Conservation (phyloP, 2,329 filamentous ascomycete genomes). For the Sclerotinia nivalis region DNA sequence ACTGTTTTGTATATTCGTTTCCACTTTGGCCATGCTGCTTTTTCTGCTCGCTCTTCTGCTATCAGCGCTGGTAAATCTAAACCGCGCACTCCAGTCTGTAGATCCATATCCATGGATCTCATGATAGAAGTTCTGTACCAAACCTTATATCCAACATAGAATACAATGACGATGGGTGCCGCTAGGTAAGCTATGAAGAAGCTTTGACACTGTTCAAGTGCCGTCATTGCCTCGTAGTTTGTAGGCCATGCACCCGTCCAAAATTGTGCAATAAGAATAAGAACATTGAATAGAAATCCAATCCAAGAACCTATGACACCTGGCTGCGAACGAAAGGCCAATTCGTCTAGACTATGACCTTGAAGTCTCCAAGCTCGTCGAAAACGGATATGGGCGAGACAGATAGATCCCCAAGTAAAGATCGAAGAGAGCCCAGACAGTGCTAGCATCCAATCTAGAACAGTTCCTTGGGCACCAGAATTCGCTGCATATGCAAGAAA, state of each 20-base stretch:
- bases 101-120: constrained; percentile 73
- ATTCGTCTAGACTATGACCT: constrained; percentile 70
- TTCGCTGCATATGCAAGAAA: constrained; percentile 77
- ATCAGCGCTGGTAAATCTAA: constrained; percentile 78
- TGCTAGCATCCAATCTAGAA: constrained; percentile 79
- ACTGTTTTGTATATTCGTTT: constrained; percentile 74
- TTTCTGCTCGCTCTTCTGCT: constrained; percentile 77
- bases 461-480: constrained; percentile 51
- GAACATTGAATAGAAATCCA: constrained; percentile 71
- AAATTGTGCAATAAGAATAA: constrained; percentile 81
- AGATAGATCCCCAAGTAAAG: constrained; percentile 84
- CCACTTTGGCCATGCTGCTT: constrained; percentile 70
- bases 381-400: constrained; percentile 90
- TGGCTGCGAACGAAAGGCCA: constrained; percentile 79
- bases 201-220: constrained; percentile 53
- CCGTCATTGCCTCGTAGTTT: constrained; percentile 50
- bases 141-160: constrained; percentile 76
- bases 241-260: constrained; percentile 84
- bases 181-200: constrained; percentile 77
- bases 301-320: constrained; percentile 80
- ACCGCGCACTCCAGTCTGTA: constrained; percentile 81
- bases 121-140: constrained; percentile 70
- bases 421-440: constrained; percentile 72
- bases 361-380: constrained; percentile 72
- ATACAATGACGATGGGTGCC: constrained; percentile 65